Conservation (phyloP, 108 stramenopile species). For the Nitzschia sp. region DNA sequence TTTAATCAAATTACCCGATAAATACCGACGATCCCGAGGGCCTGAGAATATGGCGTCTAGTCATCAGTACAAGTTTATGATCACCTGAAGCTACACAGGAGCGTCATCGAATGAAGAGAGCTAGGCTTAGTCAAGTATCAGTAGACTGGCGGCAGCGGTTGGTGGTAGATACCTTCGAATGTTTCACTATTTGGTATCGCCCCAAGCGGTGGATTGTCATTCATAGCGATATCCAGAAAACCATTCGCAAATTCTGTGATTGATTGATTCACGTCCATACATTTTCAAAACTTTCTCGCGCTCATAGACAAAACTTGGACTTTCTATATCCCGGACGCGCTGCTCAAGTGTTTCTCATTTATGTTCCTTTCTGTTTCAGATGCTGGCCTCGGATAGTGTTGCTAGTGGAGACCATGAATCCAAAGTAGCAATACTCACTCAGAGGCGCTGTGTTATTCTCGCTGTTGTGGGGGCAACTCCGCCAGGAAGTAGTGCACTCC, state of each 20-base stretch:
- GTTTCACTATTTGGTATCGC: too few species aligned
- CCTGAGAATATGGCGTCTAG: not conserved
- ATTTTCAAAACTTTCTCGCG: too few species aligned
- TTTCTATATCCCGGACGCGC: too few species aligned
- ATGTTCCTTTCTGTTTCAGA: conserved; percentile 29
- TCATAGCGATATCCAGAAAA: too few species aligned
- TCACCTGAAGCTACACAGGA: not conserved
- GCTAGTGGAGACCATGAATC: conserved; percentile 19
- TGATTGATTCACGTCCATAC: too few species aligned
- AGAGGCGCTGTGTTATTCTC: conserved; percentile 62
- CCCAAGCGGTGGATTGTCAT: too few species aligned
- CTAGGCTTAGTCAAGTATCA: conserved; percentile 40
- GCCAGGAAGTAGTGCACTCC: conserved; percentile 45
- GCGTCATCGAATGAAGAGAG: not conserved
- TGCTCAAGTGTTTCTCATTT: not conserved
- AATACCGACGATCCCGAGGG: conserved; percentile 16
- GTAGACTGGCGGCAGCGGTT: conserved; percentile 17
- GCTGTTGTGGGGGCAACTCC: conserved; percentile 56
- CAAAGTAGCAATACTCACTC: conserved; percentile 41
- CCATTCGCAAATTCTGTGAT: too few species aligned
- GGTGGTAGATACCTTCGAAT: not conserved
- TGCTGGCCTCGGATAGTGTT: conserved; percentile 25
- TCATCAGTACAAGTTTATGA: conserved; percentile 3
- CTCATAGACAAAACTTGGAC: too few species aligned
- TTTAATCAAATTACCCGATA: conserved; percentile 8